Evolutionary conservation across 345 rosid species (phyloP), one percentile per base, ranked within the genome.

Genomic region (Noccaea bulbosa): DNA sequence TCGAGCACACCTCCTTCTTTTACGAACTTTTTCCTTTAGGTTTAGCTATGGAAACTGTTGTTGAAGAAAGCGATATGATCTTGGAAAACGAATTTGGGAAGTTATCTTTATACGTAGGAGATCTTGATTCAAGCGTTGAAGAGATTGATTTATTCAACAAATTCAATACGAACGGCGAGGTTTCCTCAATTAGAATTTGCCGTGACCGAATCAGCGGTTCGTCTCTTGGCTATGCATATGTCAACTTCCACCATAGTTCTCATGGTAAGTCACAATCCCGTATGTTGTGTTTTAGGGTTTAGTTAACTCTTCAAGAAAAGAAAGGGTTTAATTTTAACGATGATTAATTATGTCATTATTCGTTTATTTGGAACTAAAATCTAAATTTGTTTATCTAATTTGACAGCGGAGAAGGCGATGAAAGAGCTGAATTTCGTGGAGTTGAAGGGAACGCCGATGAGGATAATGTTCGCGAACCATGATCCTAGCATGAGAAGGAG

Each of bases 191-290:
- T 48, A 84, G 79, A 68, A 77, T 84, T 59, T 86, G 88, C 32
- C 74, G 88, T 14, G 85, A 86, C 71, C 82, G 38, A 60, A 34
- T 17, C 22, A 66, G 17, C 12, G 34, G 52, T 0, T 65, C 77
- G 3, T 86, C 88, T n/a, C 85, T 84, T 12, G 82, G 87, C 38
- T 86, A 86, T 24, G 91, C 72, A 11, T 86, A 86, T 43, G 81
- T 84, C 37, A 82, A 86, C 79, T 86, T 80, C 79, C 68, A 53
- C 65, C 65, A 68, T 69, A 68, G 59, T 0, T 77, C 70, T 35
- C 79, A 84, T 24, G 88, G 88, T 86, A 39, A 17, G 33, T 53
- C 6, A 14, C 20, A 17, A 17, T 41, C 35, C 9, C 4, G 24
- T 57, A 3, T 57, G 2, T 4, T 34, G 5, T 35, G 0, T 34